These are phyloP conservation scores for Ceratocystis papillata DNA, from an alignment of 2,329 filamentous ascomycete species.

Conservation along the genomic window DNA sequence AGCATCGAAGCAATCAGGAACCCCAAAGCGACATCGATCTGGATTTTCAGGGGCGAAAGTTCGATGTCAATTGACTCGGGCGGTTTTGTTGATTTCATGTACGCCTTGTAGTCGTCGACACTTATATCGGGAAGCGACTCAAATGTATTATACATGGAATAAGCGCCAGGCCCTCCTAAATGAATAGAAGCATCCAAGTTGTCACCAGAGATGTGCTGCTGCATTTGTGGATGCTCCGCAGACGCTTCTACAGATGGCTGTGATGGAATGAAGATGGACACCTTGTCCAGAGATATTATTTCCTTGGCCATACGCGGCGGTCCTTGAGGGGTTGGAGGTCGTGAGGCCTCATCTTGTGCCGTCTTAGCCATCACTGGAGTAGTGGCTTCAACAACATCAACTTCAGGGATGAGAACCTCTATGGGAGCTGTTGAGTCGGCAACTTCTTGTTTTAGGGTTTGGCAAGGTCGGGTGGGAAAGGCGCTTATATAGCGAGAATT, in stretches of 20 bases:
- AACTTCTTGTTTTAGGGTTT: background rate
- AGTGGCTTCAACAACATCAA: background rate
- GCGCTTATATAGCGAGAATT: slow-evolving; percentile 4
- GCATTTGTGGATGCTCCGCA: background rate
- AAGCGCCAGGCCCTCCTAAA: slow-evolving; percentile 7
- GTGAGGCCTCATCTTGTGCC: slow-evolving; percentile 1
- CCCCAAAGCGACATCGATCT: slow-evolving; percentile 47
- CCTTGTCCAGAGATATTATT: slow-evolving; percentile 19
- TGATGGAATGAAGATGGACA: slow-evolving; percentile 23
- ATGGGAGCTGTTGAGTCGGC: no score
- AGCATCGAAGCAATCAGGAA: slow-evolving; percentile 45
- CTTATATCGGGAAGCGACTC: slow-evolving; percentile 18
- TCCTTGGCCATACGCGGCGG: slow-evolving; percentile 20
- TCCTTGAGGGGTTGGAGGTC: slow-evolving; percentile 16
- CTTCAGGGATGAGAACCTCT: slow-evolving; percentile 14
- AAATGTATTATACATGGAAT: slow-evolving; percentile 23
- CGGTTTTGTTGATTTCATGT: slow-evolving; percentile 22
- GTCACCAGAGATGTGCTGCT: background rate
- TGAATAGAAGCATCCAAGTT: slow-evolving; percentile 17
- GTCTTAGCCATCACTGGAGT: background rate
- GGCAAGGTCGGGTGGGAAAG: background rate
- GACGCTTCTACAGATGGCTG: background rate
- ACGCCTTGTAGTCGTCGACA: slow-evolving; percentile 24
- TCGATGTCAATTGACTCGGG: slow-evolving; percentile 39
- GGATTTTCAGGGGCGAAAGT: slow-evolving; percentile 42